phyloP scores from a whole-genome alignment of 371 early-diverging fungal species.

The Chytridium lagenaria region DNA sequence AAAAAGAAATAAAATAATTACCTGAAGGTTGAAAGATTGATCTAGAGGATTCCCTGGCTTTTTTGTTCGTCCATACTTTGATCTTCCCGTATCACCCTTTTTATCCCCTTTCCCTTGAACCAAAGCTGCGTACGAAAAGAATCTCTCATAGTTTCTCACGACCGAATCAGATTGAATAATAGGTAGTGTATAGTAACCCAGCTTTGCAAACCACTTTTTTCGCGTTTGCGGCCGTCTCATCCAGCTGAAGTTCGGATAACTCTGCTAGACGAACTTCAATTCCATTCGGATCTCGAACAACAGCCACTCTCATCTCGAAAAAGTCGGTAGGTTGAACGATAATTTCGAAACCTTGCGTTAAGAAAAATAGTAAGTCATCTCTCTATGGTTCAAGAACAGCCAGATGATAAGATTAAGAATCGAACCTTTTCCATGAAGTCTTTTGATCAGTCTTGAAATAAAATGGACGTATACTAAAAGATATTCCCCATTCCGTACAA shows the following conservation, averaged over 20 bases:
- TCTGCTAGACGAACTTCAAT: slow-evolving; percentile 59
- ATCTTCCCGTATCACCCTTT: slow-evolving; percentile 6
- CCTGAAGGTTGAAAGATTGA: slow-evolving; percentile 16
- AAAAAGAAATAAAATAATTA: neutral
- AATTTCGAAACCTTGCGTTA: no score
- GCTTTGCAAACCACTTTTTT: slow-evolving; percentile 56
- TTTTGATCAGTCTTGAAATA: slow-evolving; percentile 53
- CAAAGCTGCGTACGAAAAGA: slow-evolving; percentile 39
- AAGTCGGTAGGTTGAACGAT: slow-evolving; percentile 39
- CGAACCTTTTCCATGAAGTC: slow-evolving; percentile 52
- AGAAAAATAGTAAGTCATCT: no score
- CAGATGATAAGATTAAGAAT: no score
- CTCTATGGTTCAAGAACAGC: no score
- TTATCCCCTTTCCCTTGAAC: slow-evolving; percentile 9
- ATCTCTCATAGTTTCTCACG: slow-evolving; percentile 45
- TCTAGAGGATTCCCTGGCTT: neutral
- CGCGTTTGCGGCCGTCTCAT: slow-evolving; percentile 33
- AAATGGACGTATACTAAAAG: slow-evolving; percentile 62
- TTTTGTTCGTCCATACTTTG: slow-evolving; percentile 8
- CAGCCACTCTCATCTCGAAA: slow-evolving; percentile 48
- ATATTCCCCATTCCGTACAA: slow-evolving; percentile 43
- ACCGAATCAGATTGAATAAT: slow-evolving; percentile 41
- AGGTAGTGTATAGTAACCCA: slow-evolving; percentile 61
- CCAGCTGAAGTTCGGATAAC: slow-evolving; percentile 50
- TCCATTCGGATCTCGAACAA: slow-evolving; percentile 56